Conservation (phyloP, 176 grass and related monocot species). For the Triticum turgidum region DNA sequence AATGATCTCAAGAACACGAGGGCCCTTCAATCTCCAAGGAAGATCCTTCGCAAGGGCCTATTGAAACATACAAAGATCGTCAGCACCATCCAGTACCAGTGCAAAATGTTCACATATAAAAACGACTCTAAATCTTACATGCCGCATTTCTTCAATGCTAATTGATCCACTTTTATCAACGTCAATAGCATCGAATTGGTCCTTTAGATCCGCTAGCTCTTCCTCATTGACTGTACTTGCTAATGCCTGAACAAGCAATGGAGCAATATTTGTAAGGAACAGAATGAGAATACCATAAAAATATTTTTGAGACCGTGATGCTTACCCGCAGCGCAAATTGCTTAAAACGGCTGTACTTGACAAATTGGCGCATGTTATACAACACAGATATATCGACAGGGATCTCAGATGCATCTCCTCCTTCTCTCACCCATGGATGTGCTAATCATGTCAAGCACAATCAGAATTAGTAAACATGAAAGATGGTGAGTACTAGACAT, state of each 20-base stretch:
- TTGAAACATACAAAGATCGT: conserved; percentile 28
- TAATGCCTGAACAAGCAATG: conserved; percentile 60
- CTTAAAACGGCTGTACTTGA: conserved; percentile 98
- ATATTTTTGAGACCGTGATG: background rate
- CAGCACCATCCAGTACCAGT: background rate
- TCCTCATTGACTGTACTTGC: conserved; percentile 89
- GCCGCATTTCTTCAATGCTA: conserved; percentile 96
- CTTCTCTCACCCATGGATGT: conserved; percentile 98
- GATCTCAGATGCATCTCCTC: conserved; percentile 90
- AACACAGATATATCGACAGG: conserved; percentile 94
- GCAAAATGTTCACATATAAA: conserved; percentile 13
- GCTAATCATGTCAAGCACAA: conserved; percentile 55
- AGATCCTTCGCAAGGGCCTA: conserved; percentile 98
- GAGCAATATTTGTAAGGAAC: conserved; percentile 39
- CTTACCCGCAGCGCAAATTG: conserved; percentile 97
- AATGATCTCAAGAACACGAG: conserved; percentile 90
- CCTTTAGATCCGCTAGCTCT: conserved; percentile 80
- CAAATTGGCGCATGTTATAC: conserved; percentile 94
- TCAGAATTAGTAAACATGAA: conserved; percentile 18
- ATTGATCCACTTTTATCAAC: conserved; percentile 99
- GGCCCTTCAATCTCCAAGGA: conserved; percentile 91
- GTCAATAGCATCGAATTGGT: conserved; percentile 96
- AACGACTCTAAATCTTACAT: conserved; percentile 42
- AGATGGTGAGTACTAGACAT: background rate
- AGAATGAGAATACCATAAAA: background rate